Base-by-base conservation (phyloP, 2,329 filamentous ascomycete species). In the Aspergillus glaucus region DNA sequence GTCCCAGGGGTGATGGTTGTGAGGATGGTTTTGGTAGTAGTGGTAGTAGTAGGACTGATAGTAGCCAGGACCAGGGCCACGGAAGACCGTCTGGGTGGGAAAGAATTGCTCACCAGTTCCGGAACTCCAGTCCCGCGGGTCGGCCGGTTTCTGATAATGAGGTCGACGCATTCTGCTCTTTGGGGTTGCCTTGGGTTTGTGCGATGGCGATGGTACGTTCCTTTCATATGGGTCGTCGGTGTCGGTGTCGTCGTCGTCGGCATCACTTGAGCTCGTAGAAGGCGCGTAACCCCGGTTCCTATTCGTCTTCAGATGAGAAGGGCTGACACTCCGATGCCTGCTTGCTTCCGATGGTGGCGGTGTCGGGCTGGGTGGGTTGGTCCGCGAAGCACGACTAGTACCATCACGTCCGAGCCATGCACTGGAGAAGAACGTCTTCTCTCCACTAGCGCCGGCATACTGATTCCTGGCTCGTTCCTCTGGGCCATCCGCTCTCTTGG, bases 391-490 rank as follows among this genome's bases (percentile, higher is more conserved):
- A 51, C 64, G 58, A 50, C 63, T 50, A 47, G 58, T 82, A 10
- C 75, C 67, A 46, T 79, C 79, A 41, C 78, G 73, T 41, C 72
- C 70, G 7, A 82, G 55, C 14, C 73, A 72, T 30, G 77, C 69
- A 50, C 70, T 75, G 36, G 74, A 74, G 56, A 82, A 73, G 48
- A 78, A 77, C 0, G 76, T 82, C 55, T 73, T 79, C 60, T 84
- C 80, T 28, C 80, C 80, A 47, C 75, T 71, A 26, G 70, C 63
- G 3, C 71, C 72, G 12, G 77, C 74, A 61, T 84, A 84, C 40
- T 74, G 75, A 19, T 77, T 78, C 43, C 79, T 73, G 6, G 70
- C 65, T 39, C 80, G 74, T 73, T 79, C 44, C 64, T 45, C 62
- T 42, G 61, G 54, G 15, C 73, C 62, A 53, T 72, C 65, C 24